Evolutionary conservation across 805 yeast species (phyloP).

Genomic region (Clavispora santaluciae): DNA sequence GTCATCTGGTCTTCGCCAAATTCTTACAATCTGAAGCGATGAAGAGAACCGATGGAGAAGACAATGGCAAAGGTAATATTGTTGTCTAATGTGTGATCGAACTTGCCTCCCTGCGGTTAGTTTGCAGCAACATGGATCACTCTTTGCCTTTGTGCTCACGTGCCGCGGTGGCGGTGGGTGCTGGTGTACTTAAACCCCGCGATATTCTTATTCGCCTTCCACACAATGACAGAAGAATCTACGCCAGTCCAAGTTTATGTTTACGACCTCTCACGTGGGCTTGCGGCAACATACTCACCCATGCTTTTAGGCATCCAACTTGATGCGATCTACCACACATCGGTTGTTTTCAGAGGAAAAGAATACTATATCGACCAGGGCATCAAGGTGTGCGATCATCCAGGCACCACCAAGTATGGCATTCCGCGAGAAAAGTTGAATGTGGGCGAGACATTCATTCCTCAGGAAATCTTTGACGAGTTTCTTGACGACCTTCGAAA

Average conservation of each 20-base stretch:
- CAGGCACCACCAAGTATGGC: slow-evolving; percentile 60
- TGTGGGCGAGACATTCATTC: slow-evolving; percentile 49
- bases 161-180: background rate
- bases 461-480: slow-evolving; percentile 49
- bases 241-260: slow-evolving; percentile 50
- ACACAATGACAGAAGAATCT: slow-evolving; percentile 15
- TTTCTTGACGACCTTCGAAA: slow-evolving; percentile 45
- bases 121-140: background rate
- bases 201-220: background rate
- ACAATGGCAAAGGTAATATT: too few relatives aligned
- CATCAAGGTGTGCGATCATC: slow-evolving; percentile 33
- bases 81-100: too few relatives aligned
- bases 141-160: background rate
- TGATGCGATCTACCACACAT: slow-evolving; percentile 67
- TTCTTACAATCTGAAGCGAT: too few relatives aligned
- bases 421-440: slow-evolving; percentile 48
- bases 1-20: too few relatives aligned
- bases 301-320: slow-evolving; percentile 47
- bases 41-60: too few relatives aligned
- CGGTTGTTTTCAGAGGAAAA: slow-evolving; percentile 47
- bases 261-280: slow-evolving; percentile 59
- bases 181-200: background rate
- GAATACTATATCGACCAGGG: slow-evolving; percentile 62
- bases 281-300: slow-evolving; percentile 49
- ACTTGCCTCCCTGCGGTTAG: too few relatives aligned